Conservation (phyloP, 495 filamentous ascomycete genomes). For the Penicillium cataractarum region DNA sequence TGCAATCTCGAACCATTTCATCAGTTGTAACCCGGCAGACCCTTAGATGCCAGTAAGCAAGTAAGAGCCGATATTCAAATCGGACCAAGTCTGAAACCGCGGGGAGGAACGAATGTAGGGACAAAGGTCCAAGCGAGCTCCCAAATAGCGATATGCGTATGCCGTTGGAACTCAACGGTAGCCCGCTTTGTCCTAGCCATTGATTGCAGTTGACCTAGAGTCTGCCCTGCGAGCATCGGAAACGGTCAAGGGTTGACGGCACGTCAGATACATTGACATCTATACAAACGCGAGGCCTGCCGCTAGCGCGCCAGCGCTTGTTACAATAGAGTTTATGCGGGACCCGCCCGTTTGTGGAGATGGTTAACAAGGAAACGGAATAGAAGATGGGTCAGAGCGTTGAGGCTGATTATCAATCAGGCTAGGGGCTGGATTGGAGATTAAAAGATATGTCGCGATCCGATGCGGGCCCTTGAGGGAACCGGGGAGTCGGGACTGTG, state of each 20-base stretch:
- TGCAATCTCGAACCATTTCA: background rate
- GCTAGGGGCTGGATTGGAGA: conserved; percentile 13
- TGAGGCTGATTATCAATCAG: conserved; percentile 24
- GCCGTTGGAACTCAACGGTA: background rate
- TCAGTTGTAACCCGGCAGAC: conserved; percentile 1
- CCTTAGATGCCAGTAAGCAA: background rate
- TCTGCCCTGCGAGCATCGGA: background rate
- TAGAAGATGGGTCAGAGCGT: conserved; percentile 19
- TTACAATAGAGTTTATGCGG: conserved; percentile 6
- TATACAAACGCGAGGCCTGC: conserved; percentile 14
- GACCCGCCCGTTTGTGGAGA: conserved; percentile 21
- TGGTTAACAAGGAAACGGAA: background rate
- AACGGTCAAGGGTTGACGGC: conserved; percentile 1
- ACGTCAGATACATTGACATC: conserved; percentile 3
- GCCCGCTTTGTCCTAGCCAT: background rate
- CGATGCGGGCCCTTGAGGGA: background rate
- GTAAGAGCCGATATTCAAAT: conserved; percentile 17
- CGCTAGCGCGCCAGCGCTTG: conserved; percentile 12
- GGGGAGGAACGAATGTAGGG: conserved; percentile 4
- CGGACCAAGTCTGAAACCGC: conserved; percentile 16
- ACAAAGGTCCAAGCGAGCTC: conserved; percentile 2
- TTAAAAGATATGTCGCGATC: conserved; percentile 11
- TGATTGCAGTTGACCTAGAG: background rate
- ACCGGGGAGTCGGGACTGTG: background rate
- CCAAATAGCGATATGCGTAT: background rate